Conservation (phyloP, 176 grass and related monocot species). For the Oryza meridionalis region DNA sequence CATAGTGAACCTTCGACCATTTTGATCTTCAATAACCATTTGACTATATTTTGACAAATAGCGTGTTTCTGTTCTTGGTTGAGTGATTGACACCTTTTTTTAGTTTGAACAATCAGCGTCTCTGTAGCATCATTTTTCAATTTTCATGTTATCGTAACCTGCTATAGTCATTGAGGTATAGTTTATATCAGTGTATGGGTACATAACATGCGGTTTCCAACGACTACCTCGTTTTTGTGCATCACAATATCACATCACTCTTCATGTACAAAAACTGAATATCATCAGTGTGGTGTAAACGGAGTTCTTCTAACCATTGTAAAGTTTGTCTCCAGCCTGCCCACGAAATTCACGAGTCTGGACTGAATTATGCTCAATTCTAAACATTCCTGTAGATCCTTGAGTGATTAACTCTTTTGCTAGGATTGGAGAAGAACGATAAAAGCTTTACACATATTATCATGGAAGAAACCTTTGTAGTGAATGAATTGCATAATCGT, state of each 20-base stretch:
- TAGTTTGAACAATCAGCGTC: neutral
- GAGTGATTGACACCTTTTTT: neutral
- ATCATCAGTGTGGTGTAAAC: neutral
- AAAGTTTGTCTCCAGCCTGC: neutral
- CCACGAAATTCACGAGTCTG: neutral
- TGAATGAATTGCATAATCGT: neutral
- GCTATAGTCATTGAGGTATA: neutral
- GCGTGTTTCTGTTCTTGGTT: neutral
- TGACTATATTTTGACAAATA: neutral
- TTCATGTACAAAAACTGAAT: neutral
- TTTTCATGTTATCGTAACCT: neutral
- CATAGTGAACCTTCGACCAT: slow-evolving; percentile 13
- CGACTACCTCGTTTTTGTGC: neutral
- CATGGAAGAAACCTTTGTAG: neutral
- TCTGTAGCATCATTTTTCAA: neutral
- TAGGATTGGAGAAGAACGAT: too few species aligned
- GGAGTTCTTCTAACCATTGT: neutral
- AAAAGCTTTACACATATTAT: neutral
- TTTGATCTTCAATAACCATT: neutral
- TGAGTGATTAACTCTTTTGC: too few species aligned
- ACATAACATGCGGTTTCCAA: neutral
- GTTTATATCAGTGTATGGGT: neutral
- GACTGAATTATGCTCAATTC: neutral
- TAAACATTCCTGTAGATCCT: neutral
- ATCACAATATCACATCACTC: neutral